Evolutionary conservation across 2,329 filamentous ascomycete genomes (phyloP).

Genomic region (Colletotrichum aenigma): DNA sequence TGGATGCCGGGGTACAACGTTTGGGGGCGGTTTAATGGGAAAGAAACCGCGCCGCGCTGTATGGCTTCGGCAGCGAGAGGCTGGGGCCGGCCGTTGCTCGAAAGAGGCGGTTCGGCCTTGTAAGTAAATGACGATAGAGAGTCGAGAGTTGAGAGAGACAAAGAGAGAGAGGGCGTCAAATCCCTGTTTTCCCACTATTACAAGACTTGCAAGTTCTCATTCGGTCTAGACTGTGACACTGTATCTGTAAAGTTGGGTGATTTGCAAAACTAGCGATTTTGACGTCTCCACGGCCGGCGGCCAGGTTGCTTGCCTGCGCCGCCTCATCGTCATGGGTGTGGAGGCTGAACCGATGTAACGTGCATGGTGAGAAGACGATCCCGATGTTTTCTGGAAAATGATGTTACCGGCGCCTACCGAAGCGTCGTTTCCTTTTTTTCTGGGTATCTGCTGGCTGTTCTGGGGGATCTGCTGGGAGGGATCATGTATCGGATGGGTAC

Average conservation of each 20-base stretch:
- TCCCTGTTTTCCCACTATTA: constrained; percentile 11
- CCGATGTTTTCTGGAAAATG: not conserved
- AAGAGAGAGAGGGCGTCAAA: constrained; percentile 11
- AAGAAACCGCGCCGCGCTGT: not conserved
- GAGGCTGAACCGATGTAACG: not conserved
- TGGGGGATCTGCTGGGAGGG: not conserved
- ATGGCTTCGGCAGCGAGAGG: not conserved
- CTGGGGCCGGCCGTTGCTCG: constrained; percentile 7
- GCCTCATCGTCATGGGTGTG: not conserved
- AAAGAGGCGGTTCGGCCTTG: constrained; percentile 18
- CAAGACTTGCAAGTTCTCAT: not conserved
- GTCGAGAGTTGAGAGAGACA: constrained; percentile 4
- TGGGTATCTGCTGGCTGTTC: not conserved
- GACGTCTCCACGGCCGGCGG: not conserved
- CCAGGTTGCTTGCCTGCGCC: not conserved
- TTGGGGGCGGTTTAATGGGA: not conserved
- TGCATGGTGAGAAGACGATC: not conserved
- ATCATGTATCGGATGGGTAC: not conserved
- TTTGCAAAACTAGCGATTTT: not conserved
- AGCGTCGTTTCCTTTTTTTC: not conserved
- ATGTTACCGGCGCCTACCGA: not conserved
- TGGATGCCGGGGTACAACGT: not conserved
- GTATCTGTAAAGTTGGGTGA: not conserved
- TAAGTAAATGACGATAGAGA: constrained; percentile 17
- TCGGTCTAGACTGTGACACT: not conserved